A percentile compares a stretch with the other conserved stretches of the same genome.
Conservation (phyloP, 257 asterid genomes). For the Jaltomata sinuosa region DNA sequence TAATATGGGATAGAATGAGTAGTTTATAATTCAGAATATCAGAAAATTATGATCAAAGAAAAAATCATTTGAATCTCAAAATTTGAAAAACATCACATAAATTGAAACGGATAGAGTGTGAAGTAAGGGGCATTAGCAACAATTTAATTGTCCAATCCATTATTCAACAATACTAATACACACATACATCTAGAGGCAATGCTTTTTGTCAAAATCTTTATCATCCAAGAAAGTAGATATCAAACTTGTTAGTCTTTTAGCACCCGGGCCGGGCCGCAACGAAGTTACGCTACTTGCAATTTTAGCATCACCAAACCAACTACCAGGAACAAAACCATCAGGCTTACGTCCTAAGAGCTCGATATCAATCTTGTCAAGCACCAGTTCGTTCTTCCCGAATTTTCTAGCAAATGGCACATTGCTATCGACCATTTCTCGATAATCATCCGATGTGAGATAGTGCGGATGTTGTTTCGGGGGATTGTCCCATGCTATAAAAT, state of each 20-base stretch:
- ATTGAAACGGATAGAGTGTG: too few relatives aligned
- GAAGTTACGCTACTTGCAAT: slow-evolving; percentile 21
- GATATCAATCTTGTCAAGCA: slow-evolving; percentile 48
- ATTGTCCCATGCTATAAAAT: slow-evolving; percentile 70
- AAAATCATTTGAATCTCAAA: too few relatives aligned
- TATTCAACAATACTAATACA: not conserved
- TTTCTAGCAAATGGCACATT: slow-evolving; percentile 69
- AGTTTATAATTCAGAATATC: too few relatives aligned
- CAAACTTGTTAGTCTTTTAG: slow-evolving; percentile 42
- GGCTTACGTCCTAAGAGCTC: slow-evolving; percentile 37
- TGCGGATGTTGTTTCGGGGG: slow-evolving; percentile 28
- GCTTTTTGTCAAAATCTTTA: slow-evolving; percentile 37
- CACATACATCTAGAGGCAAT: slow-evolving; percentile 31
- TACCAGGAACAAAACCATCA: slow-evolving; percentile 52
- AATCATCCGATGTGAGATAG: slow-evolving; percentile 36
- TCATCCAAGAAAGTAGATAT: slow-evolving; percentile 26
- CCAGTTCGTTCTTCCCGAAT: slow-evolving; percentile 26
- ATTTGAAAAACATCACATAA: too few relatives aligned
- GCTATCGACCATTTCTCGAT: slow-evolving; percentile 45
- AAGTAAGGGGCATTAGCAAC: too few relatives aligned
- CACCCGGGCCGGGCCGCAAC: slow-evolving; percentile 50
- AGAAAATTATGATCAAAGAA: too few relatives aligned
- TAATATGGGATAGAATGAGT: too few relatives aligned
- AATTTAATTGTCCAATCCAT: not conserved
- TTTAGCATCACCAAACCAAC: slow-evolving; percentile 33